Evolutionary conservation across 768 basidiomycete species (phyloP), one percentile per base, ranked within the genome.

Genomic region (Hortiboletus campestris): DNA sequence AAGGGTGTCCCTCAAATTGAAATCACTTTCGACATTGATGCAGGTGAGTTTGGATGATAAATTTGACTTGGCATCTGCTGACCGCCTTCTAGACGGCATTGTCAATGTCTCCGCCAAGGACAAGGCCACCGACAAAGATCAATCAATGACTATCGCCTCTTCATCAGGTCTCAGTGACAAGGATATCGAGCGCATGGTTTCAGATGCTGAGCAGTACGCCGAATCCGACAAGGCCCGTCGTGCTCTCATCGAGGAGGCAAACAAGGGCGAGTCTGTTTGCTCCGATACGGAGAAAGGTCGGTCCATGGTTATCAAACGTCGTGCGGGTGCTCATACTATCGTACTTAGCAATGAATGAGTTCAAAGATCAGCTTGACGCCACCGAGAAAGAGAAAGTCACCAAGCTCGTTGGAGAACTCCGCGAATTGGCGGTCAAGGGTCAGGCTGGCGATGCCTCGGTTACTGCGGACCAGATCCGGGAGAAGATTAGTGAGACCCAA

Each of bases 21-120:
- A 68, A 89, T 89, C 66, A 87, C 87, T n/a, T 89, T 99, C 70
- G 97, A 98, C 75, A 99, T 99, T 56, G 96, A 98, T 70, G 95
- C 94, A 63, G 91, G 89, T 86, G 66, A 41, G 83, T 25, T 32
- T 29, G 6, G 22, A 44, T 9, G 1, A 13, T 11, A 16, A 16
- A 2, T 31, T 7, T 43, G 36, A 2, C 13, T 48, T 13, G 6
- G 9, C 19, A 2, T 38, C 35, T 22, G 4, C 36, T 69, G 19
- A 65, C 19, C 1, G 3, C 10, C 40, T 6, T 17, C 9, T 56
- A 87, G 88, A 94, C 64, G 94, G 94, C 78, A 97, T 99, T 62
- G 96, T 99, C 67, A 94, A 98, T 71, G 97, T 98, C 56, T 86
- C 84, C 12, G 97, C 97, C 47, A 94, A 96, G 84, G 89, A 92